Evolutionary conservation across 2,329 filamentous ascomycete genomes (phyloP), one percentile per base, ranked within the genome.

Genomic region (Ceratocystis lukuohia): DNA sequence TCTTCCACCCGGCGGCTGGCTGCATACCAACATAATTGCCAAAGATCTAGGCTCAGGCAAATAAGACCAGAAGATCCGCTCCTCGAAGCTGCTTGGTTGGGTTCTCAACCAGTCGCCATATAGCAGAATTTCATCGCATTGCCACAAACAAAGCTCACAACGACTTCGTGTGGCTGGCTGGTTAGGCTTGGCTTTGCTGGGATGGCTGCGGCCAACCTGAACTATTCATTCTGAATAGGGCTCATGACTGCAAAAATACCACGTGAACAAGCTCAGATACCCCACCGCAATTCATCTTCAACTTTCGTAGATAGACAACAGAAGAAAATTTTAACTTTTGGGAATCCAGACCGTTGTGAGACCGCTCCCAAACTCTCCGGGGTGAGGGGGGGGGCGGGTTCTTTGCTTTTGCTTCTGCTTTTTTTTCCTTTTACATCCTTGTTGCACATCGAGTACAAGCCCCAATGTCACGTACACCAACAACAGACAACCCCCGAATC

Each of bases 91-190:
- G 46, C 46, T 57, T 7, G 25, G 53, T 15, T 30, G 10, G n/a
- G 30, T 10, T 59, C 56, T n/a, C 56, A n/a, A 25, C n/a, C 56
- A 17, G 15, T 30, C 30, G 56, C 56, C 56, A 59, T 41, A 15
- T 41, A 41, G 37, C 37, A 3, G 37, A 15, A 41, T 41, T 41
- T 41, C 37, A 41, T 41, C 37, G 10, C 10, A 41, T 41, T 41
- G 12, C 37, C 37, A 30, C 56, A n/a, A 28, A 20, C 4, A 59
- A 59, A 15, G 28, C 17, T 37, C 56, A 17, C 22, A 6, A 59
- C 56, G 56, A 59, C 56, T 59, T 59, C 56, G 56, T 59, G 56
- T 53, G 22, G 48, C 48, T 48, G 46, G 46, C 48, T 20, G 20
- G 48, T 10, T 48, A 22, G 46, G 46, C 46, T 22, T 48, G 46